phyloP scores from a whole-genome alignment of 768 basidiomycete species.

The Piloderma croceum region DNA sequence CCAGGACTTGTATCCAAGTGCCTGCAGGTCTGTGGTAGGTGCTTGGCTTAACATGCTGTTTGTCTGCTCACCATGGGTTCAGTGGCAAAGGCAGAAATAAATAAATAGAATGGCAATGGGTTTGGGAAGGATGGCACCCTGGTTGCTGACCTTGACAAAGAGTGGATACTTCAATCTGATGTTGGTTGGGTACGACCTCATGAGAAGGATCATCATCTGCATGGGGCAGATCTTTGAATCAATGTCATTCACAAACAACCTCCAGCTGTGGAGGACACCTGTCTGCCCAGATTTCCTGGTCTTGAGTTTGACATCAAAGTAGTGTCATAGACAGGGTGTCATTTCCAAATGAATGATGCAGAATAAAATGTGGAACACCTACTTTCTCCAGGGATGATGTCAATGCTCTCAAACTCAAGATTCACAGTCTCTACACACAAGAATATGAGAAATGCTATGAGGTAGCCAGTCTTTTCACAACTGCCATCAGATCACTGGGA shows the following conservation, averaged over 20 bases:
- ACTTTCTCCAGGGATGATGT: constrained; percentile 8
- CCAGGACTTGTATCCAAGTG: constrained; percentile 6
- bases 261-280: constrained; percentile 12
- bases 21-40: too few species aligned
- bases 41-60: too few species aligned
- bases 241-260: constrained; percentile 13
- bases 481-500: too few species aligned
- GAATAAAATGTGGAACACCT: too few species aligned
- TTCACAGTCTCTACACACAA: constrained; percentile 13
- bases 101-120: too few species aligned
- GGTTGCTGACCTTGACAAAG: constrained; percentile 9
- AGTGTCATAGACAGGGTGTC: too few species aligned
- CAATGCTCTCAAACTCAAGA: constrained; percentile 13
- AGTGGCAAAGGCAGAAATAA: too few species aligned
- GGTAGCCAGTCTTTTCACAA: constrained; percentile 13
- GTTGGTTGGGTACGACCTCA: constrained; percentile 7
- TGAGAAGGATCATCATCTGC: constrained; percentile 11
- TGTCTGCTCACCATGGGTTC: too few species aligned
- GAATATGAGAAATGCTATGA: constrained; percentile 16
- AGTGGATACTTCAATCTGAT: constrained; percentile 6
- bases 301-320: too few species aligned
- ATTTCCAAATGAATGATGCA: too few species aligned
- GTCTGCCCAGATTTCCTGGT: constrained; percentile 15
- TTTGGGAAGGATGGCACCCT: too few species aligned
- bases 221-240: constrained; percentile 15